Evolutionary conservation across 2,329 filamentous ascomycete species (phyloP).

Genomic region (Bipolaris victoriae): DNA sequence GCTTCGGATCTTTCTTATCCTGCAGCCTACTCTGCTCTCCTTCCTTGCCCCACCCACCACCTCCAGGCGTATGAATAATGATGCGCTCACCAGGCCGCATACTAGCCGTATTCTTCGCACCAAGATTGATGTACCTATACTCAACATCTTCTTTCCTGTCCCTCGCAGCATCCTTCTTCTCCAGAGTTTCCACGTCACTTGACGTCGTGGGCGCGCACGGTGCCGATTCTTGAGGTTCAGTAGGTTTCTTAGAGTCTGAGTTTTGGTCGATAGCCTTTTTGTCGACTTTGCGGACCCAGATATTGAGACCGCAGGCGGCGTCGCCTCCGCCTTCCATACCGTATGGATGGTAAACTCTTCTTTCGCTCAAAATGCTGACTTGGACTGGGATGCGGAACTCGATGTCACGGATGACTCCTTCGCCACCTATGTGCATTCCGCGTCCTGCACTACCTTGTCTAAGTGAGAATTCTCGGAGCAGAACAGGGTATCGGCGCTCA

Average conservation of each 20-base stretch:
- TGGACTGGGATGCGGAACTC: conserved; percentile 80
- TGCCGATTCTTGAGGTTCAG: conserved; percentile 18
- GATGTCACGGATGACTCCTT: conserved; percentile 79
- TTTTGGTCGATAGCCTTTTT: conserved; percentile 33
- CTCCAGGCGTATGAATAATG: conserved; percentile 78
- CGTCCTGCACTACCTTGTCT: conserved; percentile 66
- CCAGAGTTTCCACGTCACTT: conserved; percentile 45
- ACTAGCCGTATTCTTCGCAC: conserved; percentile 78
- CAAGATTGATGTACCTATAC: conserved; percentile 71
- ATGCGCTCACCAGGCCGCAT: conserved; percentile 80
- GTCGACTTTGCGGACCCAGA: conserved; percentile 79
- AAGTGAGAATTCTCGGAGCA: conserved; percentile 73
- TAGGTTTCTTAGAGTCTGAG: conserved; percentile 30
- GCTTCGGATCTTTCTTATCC: conserved; percentile 63
- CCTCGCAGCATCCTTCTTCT: conserved; percentile 36
- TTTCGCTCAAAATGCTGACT: conserved; percentile 78
- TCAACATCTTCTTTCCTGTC: conserved; percentile 54
- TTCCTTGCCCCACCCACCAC: conserved; percentile 74
- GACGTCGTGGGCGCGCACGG: conserved; percentile 57
- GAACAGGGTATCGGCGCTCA: conserved; percentile 75
- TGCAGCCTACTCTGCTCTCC: conserved; percentile 62
- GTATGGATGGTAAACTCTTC: conserved; percentile 78
- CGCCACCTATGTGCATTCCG: conserved; percentile 73
- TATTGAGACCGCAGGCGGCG: conserved; percentile 78
- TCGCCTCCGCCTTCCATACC: conserved; percentile 84